These are phyloP conservation scores for Flaveria floridana DNA, from an alignment of 140 eudicot genomes.

Conservation along the genomic window DNA sequence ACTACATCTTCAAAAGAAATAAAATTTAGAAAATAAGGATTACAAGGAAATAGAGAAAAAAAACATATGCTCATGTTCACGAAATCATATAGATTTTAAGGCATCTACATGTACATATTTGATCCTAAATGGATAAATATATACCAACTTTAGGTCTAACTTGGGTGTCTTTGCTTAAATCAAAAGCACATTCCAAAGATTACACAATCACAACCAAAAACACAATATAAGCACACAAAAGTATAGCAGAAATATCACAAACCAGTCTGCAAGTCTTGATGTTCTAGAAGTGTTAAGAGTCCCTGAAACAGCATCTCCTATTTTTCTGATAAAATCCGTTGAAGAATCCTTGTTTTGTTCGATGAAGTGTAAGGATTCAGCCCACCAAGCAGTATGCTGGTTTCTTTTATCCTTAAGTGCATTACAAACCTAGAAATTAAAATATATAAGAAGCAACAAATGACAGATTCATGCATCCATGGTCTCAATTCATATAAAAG, in stretches of 20 bases:
- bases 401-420: slow-evolving; percentile 44
- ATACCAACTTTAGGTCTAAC: not conserved
- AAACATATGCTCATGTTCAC: not conserved
- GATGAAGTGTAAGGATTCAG: slow-evolving; percentile 59
- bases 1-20: slow-evolving; percentile 1
- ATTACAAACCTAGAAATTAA: slow-evolving; percentile 51
- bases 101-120: not conserved
- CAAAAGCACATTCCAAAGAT: slow-evolving; percentile 8
- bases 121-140: not conserved
- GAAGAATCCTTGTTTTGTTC: slow-evolving; percentile 65
- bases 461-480: not conserved
- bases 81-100: not conserved
- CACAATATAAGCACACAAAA: slow-evolving; percentile 7
- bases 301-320: slow-evolving; percentile 72
- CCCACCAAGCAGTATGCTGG: slow-evolving; percentile 76
- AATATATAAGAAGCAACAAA: slow-evolving; percentile 19
- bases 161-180: not conserved
- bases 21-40: not conserved
- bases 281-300: slow-evolving; percentile 55
- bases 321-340: slow-evolving; percentile 57
- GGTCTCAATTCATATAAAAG: slow-evolving; percentile 3
- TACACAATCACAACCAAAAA: not conserved
- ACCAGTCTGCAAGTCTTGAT: slow-evolving; percentile 65
- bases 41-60: not conserved
- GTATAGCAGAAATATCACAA: slow-evolving; percentile 35